Base-by-base conservation (phyloP, 148 eudicot genomes). In the Pouteria glomerata region DNA sequence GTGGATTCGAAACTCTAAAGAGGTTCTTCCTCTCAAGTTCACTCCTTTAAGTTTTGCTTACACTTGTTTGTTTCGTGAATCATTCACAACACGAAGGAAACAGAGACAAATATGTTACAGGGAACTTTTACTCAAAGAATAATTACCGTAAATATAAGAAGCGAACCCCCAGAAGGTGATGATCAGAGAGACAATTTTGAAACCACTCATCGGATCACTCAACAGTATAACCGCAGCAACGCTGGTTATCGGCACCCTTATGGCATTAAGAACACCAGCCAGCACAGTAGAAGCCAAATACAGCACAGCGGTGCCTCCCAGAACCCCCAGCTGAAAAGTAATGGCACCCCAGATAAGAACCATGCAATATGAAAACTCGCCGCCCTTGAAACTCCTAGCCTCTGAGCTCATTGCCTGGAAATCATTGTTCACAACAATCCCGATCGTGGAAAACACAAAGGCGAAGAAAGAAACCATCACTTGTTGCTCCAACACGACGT, bases 401-500 rank as follows among this genome's bases (percentile, higher is more conserved):
- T 89, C 97, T 2, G 85, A 65, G 15, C 60, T 74, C 90, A 91
- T 85, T 12, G 42, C 75, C 6, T 82, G 77, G 58, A 89, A 84
- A 61, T 85, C 82, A 1, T 66, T 50, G 29, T 72, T 85, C 57
- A 79, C 61, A 0, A 87, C 12, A 19, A 89, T 68, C 50, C 95
- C 97, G 29, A 84, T 50, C 1, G 97, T 85, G 0, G 95, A 89
- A 47, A 91, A 87, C 16, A 84, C 63, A 37, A 89, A 91, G 1
- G 83, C 97, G 8, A 89, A 78, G 5, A 91, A 68, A 35, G 90
- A 91, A 75, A 91, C 97, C 88, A 86, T 86, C 45, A 83, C 87
- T 66, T 91, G 97, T 78, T 91, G 97, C 87, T 91, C 97, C 4
- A 91, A 73, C 16, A 91, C 97, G 0, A 89, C 95, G 29, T 91